Evolutionary conservation across 2,329 filamentous ascomycete species (phyloP).

Genomic region (Fusarium sp.): DNA sequence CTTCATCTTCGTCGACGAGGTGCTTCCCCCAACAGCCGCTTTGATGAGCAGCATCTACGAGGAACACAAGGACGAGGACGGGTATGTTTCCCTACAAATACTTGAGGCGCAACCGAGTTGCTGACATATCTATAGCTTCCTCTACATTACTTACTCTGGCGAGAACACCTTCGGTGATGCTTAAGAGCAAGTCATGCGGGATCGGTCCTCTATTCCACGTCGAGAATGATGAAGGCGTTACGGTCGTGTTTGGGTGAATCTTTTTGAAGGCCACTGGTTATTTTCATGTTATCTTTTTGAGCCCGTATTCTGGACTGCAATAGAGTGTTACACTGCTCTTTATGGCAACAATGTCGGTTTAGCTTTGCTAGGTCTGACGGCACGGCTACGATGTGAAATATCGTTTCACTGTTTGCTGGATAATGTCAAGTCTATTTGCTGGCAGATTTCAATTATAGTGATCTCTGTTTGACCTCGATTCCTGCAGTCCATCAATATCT

Average conservation of each 20-base stretch:
- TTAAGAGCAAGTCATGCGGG: slow-evolving; percentile 42
- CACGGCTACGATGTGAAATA: slow-evolving; percentile 6
- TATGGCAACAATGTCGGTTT: slow-evolving; percentile 26
- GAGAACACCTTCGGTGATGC: slow-evolving; percentile 93
- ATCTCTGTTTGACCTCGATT: neutral
- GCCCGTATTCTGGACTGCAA: slow-evolving; percentile 39
- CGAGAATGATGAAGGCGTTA: slow-evolving; percentile 56
- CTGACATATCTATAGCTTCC: slow-evolving; percentile 72
- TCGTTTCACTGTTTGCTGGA: slow-evolving; percentile 5
- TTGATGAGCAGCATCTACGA: slow-evolving; percentile 99
- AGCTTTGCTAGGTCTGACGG: slow-evolving; percentile 9
- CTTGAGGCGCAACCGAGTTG: slow-evolving; percentile 1
- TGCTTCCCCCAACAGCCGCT: slow-evolving; percentile 94
- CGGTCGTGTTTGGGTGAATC: slow-evolving; percentile 52
- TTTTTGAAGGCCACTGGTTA: slow-evolving; percentile 48
- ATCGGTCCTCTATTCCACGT: slow-evolving; percentile 40
- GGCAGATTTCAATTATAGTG: slow-evolving; percentile 13
- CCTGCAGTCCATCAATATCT: neutral
- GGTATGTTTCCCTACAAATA: slow-evolving; percentile 60
- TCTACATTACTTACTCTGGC: slow-evolving; percentile 99
- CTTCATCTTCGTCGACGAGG: slow-evolving; percentile 99
- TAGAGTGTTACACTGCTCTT: slow-evolving; percentile 42
- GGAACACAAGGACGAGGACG: slow-evolving; percentile 92
- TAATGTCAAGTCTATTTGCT: slow-evolving; percentile 17
- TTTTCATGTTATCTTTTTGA: slow-evolving; percentile 48